phyloP scores from a whole-genome alignment of 768 basidiomycete species.

The Amanita phalloides region DNA sequence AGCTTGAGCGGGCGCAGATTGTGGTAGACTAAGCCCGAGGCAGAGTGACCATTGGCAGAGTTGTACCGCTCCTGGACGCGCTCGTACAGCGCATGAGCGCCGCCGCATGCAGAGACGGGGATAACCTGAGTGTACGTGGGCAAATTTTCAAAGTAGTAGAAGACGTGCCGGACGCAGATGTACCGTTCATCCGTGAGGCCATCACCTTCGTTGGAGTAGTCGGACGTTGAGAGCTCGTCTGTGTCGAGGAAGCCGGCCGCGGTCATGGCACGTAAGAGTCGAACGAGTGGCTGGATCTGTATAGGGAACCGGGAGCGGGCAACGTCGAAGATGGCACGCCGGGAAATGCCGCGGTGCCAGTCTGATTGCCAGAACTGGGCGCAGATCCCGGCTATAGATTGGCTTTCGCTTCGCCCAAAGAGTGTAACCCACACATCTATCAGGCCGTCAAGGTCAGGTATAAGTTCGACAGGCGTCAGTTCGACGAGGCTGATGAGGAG shows the following conservation, averaged over 20 bases:
- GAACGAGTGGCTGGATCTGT: conserved; percentile 57
- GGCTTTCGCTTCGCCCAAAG: conserved; percentile 65
- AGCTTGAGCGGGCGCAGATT: conserved; percentile 60
- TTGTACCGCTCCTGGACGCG: conserved; percentile 51
- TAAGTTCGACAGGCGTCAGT: conserved; percentile 62
- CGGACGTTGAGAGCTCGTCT: conserved; percentile 49
- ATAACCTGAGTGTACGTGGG: conserved; percentile 70
- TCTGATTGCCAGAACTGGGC: conserved; percentile 79
- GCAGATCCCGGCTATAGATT: conserved; percentile 58
- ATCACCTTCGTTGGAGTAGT: conserved; percentile 29
- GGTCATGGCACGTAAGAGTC: conserved; percentile 68
- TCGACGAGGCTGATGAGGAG: conserved; percentile 69
- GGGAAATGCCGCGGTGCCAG: conserved; percentile 53
- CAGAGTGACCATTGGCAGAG: conserved; percentile 26
- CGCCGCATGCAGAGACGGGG: conserved; percentile 47
- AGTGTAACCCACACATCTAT: conserved; percentile 73
- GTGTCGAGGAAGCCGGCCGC: conserved; percentile 70
- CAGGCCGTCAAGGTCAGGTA: conserved; percentile 62
- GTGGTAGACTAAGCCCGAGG: conserved; percentile 42
- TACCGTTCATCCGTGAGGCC: conserved; percentile 36
- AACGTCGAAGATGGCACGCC: conserved; percentile 76
- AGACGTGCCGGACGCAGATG: conserved; percentile 60
- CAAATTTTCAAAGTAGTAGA: conserved; percentile 64
- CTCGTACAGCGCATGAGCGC: conserved; percentile 66
- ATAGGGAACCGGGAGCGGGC: conserved; percentile 78